Base-by-base conservation (phyloP, 1,284 basidiomycete species). In the Trametes hirsuta region DNA sequence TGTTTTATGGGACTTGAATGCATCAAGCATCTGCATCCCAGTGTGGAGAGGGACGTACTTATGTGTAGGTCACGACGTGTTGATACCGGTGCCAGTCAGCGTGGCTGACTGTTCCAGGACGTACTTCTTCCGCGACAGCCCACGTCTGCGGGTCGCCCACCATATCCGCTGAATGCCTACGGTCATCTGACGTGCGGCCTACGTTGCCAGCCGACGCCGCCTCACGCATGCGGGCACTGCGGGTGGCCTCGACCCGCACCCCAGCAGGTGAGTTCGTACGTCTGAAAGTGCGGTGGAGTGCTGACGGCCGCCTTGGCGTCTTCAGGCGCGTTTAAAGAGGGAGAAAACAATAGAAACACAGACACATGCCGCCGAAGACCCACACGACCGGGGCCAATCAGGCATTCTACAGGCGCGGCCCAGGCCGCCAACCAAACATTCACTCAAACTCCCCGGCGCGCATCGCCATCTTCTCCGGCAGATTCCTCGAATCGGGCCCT, bases 81-180 rank as follows among this genome's bases (percentile, higher is more conserved):
- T 48, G 5, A 25, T 40, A 34, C 24, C 30, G n/a, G 15, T 18
- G 18, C 48, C 42, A 5, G 46, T 47, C 46, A 47, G 15, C 25
- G 12, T 25, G 9, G 46, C 51, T 53, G 41, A 53, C 42, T 22
- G 40, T 50, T 56, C 47, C 18, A 42, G 37, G 40, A n/a, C 4
- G 47, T n/a, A 47, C 30, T 24, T 37, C 37, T 42, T 50, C 55
- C 55, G 55, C 55, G 55, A 56, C 44, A 39, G 53, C 22, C 41
- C 30, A 36, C n/a, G 14, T 14, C 39, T 30, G 30, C 21, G 25
- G 30, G 30, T 30, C 30, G 30, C 30, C 30, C 30, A 30, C 30
- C 30, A 8, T 30, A 30, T 8, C 30, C 30, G 30, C 30, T 30
- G 30, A 30, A 30, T 30, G 30, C 30, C 8, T 30, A 8, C 30